Evolutionary conservation across 768 basidiomycete genomes (phyloP).

Genomic region (Boletus rufocinnamomeus): DNA sequence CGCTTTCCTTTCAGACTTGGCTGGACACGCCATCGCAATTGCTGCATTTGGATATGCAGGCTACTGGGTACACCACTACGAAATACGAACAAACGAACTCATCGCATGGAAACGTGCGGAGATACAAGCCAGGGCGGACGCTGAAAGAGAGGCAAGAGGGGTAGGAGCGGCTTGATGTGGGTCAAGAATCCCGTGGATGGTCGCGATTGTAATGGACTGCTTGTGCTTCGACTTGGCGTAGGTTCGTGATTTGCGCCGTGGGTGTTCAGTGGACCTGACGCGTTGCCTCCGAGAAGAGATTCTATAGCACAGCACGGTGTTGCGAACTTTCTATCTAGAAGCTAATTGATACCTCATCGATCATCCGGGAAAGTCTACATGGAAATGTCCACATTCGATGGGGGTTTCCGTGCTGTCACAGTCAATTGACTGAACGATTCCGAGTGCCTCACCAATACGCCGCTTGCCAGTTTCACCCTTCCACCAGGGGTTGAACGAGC

Average conservation of each 20-base stretch:
- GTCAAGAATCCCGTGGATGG: not conserved
- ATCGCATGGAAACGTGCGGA: constrained; percentile 64
- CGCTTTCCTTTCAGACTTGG: constrained; percentile 54
- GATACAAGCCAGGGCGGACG: constrained; percentile 50
- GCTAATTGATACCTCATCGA: constrained; percentile 12
- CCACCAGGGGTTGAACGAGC: not conserved
- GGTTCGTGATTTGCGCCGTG: constrained; percentile 22
- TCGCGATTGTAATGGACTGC: not conserved
- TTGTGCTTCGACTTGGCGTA: constrained; percentile 13
- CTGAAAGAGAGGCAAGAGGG: constrained; percentile 15
- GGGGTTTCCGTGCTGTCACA: constrained; percentile 4
- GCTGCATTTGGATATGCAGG: constrained; percentile 69
- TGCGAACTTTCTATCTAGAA: constrained; percentile 23
- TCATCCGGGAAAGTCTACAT: constrained; percentile 1
- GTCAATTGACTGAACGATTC: not conserved
- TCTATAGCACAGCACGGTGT: constrained; percentile 10
- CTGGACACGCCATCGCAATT: constrained; percentile 70
- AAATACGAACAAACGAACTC: constrained; percentile 59
- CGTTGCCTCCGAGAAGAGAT: constrained; percentile 7
- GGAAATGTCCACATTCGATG: not conserved
- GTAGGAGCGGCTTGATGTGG: constrained; percentile 27
- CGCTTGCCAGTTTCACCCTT: not conserved
- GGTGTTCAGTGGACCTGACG: constrained; percentile 9
- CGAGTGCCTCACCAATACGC: not conserved
- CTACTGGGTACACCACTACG: constrained; percentile 74